These are phyloP conservation scores for Lasiodiplodia gonubiensis DNA, from an alignment of 2,329 filamentous ascomycete species.

Conservation along the genomic window DNA sequence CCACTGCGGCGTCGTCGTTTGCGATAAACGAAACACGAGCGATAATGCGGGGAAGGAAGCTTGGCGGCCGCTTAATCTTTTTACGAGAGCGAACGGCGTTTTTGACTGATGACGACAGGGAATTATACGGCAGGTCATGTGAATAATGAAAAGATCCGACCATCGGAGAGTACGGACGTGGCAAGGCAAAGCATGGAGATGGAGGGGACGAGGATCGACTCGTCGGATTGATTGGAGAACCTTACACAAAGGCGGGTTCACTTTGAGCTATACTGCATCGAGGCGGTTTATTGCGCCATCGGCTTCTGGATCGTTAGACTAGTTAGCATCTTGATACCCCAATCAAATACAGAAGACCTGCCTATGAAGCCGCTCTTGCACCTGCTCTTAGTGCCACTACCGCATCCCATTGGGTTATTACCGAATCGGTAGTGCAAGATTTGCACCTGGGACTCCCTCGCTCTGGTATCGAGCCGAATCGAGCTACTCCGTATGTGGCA, in stretches of 20 bases:
- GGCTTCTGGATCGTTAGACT: not conserved
- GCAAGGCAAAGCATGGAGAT: not conserved
- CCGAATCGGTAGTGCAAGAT: too few relatives aligned
- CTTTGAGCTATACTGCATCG: not conserved
- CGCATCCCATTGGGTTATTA: too few relatives aligned
- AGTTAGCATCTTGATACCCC: conserved; percentile 6
- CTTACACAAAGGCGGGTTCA: not conserved
- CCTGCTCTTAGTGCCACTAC: not conserved
- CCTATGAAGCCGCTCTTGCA: not conserved
- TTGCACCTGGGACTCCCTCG: not conserved
- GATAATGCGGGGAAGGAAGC: not conserved
- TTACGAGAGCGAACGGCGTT: conserved; percentile 1
- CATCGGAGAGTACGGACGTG: not conserved
- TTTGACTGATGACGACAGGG: not conserved
- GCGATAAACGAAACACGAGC: not conserved
- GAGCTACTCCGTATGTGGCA: not conserved
- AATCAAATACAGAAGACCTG: not conserved
- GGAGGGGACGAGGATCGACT: not conserved
- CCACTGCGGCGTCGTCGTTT: not conserved
- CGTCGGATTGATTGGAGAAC: not conserved
- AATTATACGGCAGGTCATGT: not conserved
- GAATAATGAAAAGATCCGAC: not conserved
- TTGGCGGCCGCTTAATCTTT: not conserved
- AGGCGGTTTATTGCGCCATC: not conserved
- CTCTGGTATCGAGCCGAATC: not conserved